These are phyloP conservation scores for Podaxis sp. DNA, from an alignment of 768 basidiomycete genomes.

Conservation along the genomic window DNA sequence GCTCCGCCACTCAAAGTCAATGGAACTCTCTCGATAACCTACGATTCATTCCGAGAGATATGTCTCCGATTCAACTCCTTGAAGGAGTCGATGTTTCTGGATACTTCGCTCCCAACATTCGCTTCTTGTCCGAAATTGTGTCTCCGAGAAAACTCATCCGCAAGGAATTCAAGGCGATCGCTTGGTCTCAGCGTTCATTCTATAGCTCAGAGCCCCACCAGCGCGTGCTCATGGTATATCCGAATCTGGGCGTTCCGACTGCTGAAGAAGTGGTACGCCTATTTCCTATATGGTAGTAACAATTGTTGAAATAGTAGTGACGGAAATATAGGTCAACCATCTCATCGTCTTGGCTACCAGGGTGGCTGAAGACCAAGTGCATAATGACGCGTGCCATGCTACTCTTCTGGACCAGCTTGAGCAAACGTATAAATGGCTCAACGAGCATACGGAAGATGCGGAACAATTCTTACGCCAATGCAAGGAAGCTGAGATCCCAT, in stretches of 20 bases:
- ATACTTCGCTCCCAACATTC: slow-evolving; percentile 6
- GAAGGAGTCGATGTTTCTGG: slow-evolving; percentile 5
- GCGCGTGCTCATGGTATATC: slow-evolving; percentile 17
- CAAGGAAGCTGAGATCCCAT: slow-evolving; percentile 23
- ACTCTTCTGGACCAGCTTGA: slow-evolving; percentile 37
- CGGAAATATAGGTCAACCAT: slow-evolving; percentile 37
- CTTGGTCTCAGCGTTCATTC: slow-evolving; percentile 25
- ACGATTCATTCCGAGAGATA: slow-evolving; percentile 40
- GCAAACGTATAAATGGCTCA: slow-evolving; percentile 45
- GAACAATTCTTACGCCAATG: slow-evolving; percentile 20
- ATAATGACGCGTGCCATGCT: slow-evolving; percentile 20
- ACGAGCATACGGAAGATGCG: slow-evolving; percentile 24
- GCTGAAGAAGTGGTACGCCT: slow-evolving; percentile 41
- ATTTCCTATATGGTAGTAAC: slow-evolving; percentile 9
- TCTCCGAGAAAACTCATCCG: slow-evolving; percentile 21
- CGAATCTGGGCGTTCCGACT: slow-evolving; percentile 32
- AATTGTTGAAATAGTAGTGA: not conserved
- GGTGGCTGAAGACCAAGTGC: slow-evolving; percentile 21
- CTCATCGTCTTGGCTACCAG: slow-evolving; percentile 32
- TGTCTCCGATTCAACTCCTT: slow-evolving; percentile 17
- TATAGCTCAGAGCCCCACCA: slow-evolving; percentile 18
- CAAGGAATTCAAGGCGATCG: slow-evolving; percentile 20
- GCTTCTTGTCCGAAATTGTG: slow-evolving; percentile 13
- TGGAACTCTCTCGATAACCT: slow-evolving; percentile 34
- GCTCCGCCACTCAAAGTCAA: slow-evolving; percentile 8